Evolutionary conservation across 768 basidiomycete genomes (phyloP), one percentile per base, ranked within the genome.

Genomic region (Hygrophorus pudorinus): DNA sequence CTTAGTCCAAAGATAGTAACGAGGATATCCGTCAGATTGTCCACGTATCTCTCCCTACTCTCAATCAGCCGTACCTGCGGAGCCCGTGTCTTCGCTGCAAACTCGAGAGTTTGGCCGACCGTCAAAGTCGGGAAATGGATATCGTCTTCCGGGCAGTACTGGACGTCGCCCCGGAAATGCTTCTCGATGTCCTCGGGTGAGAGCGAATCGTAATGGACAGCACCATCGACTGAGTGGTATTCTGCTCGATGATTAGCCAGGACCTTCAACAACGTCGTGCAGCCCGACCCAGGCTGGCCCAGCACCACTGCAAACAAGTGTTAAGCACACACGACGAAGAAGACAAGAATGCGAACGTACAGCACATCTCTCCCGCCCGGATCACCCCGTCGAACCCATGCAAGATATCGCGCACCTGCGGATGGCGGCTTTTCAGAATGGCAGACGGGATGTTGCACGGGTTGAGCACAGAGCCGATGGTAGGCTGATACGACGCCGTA

Each of bases 91-190:
- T 70, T 73, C 0, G 81, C 72, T 0, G 84, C 81, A 46, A 87
- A 85, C 11, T 59, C 65, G 24, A 96, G 67, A 0, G 87, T 89
- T 56, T 89, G 73, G 38, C 21, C 41, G 28, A 90, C 86, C 4
- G 84, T 86, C 20, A 94, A 70, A 8, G 83, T 85, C 3, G 89
- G 84, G 52, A 91, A 85, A 57, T 90, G 88, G 1, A 85, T 67
- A 56, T 93, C 88, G 53, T 90, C 88, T 64, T 87, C 88, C 0
- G 85, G 84, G 48, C 75, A 81, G 57, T 87, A 90, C 43, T 76
- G 75, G 1, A 87, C 79, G 54, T 88, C 88, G 12, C 90, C 91
- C 2, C 82, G 80, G 57, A 78, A 84, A 41, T 73, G 72, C 47
- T 75, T 71, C 47, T 57, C 51, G 42, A 93, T 71, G 44, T 88